Percentiles rank a stretch among this genome's conserved stretches.
These are phyloP conservation scores for Pythium dissimile DNA, from an alignment of 352 stramenopile genomes.

Conservation along the genomic window DNA sequence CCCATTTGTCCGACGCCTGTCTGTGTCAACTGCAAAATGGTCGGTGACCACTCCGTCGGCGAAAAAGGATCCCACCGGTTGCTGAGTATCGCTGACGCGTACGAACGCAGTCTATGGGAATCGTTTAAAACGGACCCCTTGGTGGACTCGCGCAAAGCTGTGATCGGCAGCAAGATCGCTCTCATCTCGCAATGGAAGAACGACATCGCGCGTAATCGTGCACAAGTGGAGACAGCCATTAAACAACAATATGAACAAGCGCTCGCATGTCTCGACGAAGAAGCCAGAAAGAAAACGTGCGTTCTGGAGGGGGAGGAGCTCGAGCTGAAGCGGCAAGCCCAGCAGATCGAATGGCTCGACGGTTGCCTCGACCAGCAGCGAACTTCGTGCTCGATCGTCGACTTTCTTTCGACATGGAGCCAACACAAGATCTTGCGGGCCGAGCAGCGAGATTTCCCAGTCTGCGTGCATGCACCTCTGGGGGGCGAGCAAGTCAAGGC, in stretches of 20 bases:
- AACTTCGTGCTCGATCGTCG: slow-evolving; percentile 33
- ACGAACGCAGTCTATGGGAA: slow-evolving; percentile 60
- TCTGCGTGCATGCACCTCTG: slow-evolving; percentile 17
- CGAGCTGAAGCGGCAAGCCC: slow-evolving; percentile 56
- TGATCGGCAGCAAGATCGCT: slow-evolving; percentile 58
- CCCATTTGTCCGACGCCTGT: slow-evolving; percentile 51
- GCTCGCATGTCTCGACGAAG: slow-evolving; percentile 39
- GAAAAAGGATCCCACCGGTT: slow-evolving; percentile 72
- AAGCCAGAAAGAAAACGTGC: slow-evolving; percentile 39
- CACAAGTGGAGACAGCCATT: slow-evolving; percentile 45
- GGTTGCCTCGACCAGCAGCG: slow-evolving; percentile 53
- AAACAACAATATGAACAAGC: slow-evolving; percentile 46
- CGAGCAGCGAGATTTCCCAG: slow-evolving; percentile 66
- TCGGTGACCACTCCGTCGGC: slow-evolving; percentile 74
- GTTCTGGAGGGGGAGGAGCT: slow-evolving; percentile 54
- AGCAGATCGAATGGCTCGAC: slow-evolving; percentile 77
- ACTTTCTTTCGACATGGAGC: slow-evolving; percentile 66
- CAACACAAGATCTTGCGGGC: slow-evolving; percentile 62
- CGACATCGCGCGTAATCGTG: slow-evolving; percentile 37
- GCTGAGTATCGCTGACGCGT: slow-evolving; percentile 58
- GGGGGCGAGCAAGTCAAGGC: slow-evolving; percentile 52
- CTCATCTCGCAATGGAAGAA: slow-evolving; percentile 33
- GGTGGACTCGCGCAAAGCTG: slow-evolving; percentile 53
- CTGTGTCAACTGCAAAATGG: slow-evolving; percentile 82
- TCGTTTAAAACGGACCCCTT: slow-evolving; percentile 61